phyloP scores from a whole-genome alignment of 768 basidiomycete genomes.

The Kwoniella mangroviensis region DNA sequence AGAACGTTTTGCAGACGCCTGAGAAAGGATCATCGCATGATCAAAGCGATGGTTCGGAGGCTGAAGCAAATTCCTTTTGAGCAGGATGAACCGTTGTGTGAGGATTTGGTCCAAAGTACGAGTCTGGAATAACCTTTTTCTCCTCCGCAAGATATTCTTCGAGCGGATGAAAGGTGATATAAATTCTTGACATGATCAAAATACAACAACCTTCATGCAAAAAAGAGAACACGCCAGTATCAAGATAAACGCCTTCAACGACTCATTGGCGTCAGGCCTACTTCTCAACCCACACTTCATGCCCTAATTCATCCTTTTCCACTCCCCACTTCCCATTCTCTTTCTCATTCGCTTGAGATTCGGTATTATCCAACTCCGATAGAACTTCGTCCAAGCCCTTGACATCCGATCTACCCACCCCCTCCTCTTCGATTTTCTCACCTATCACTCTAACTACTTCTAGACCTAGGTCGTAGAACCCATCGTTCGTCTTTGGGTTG shows the following conservation, averaged over 20 bases:
- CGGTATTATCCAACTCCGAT: constrained; percentile 5
- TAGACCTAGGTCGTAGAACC: constrained; percentile 84
- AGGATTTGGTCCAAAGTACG: too few species aligned
- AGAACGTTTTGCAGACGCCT: too few species aligned
- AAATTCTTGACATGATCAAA: too few species aligned
- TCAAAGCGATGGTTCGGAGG: too few species aligned
- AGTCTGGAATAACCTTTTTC: too few species aligned
- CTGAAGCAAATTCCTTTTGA: too few species aligned
- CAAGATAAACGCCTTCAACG: background rate
- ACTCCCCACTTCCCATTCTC: constrained; percentile 22
- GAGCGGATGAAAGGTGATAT: too few species aligned
- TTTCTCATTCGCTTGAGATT: constrained; percentile 8
- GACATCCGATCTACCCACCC: constrained; percentile 23
- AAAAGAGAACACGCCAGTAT: too few species aligned
- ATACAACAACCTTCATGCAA: background rate
- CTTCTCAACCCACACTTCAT: constrained; percentile 35
- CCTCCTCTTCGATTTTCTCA: constrained; percentile 51
- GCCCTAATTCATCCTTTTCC: constrained; percentile 36
- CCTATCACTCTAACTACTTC: constrained; percentile 62
- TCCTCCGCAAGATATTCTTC: too few species aligned
- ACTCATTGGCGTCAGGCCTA: background rate
- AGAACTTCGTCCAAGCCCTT: constrained; percentile 9
- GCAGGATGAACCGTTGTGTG: too few species aligned
- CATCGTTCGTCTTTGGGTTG: constrained; percentile 76
- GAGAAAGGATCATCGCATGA: too few species aligned